phyloP scores from a whole-genome alignment of 2,329 filamentous ascomycete genomes.

The Penicillium polonicum region DNA sequence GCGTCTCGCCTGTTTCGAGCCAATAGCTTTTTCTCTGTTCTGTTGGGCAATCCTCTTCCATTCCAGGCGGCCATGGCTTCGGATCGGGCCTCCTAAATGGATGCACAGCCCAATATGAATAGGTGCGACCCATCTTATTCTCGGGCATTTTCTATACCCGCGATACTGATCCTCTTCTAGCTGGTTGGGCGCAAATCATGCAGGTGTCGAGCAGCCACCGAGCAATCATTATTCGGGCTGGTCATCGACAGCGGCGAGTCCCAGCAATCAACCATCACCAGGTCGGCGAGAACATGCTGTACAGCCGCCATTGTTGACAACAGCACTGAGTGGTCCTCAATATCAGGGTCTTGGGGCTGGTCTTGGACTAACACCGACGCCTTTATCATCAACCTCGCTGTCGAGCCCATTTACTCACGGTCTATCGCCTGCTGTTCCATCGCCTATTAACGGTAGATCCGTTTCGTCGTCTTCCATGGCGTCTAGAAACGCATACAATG shows the following conservation, averaged over 20 bases:
- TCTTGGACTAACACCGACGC: conserved; percentile 35
- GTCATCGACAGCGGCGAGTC: conserved; percentile 30
- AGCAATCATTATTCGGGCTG: conserved; percentile 32
- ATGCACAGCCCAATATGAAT: conserved; percentile 37
- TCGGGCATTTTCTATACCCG: not conserved
- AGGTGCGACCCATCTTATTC: conserved; percentile 28
- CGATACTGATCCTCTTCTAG: conserved; percentile 31
- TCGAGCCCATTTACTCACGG: conserved; percentile 46
- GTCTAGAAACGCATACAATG: conserved; percentile 44
- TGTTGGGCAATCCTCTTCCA: conserved; percentile 17
- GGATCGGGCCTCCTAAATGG: conserved; percentile 28
- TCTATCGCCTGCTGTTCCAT: conserved; percentile 39
- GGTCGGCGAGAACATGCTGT: conserved; percentile 45
- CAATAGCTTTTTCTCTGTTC: conserved; percentile 15
- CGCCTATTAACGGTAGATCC: conserved; percentile 36
- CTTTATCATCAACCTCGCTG: conserved; percentile 45
- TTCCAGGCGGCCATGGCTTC: conserved; percentile 30
- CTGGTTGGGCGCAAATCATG: conserved; percentile 34
- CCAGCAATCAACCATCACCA: conserved; percentile 37
- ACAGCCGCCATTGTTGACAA: conserved; percentile 45
- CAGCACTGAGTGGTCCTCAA: conserved; percentile 39
- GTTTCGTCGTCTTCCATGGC: conserved; percentile 45
- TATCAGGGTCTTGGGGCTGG: conserved; percentile 34
- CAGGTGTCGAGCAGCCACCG: conserved; percentile 34
- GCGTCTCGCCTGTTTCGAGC: conserved; percentile 17